These are phyloP conservation scores for Epichloe bromicola DNA, from an alignment of 2,329 filamentous ascomycete species.

Conservation along the genomic window DNA sequence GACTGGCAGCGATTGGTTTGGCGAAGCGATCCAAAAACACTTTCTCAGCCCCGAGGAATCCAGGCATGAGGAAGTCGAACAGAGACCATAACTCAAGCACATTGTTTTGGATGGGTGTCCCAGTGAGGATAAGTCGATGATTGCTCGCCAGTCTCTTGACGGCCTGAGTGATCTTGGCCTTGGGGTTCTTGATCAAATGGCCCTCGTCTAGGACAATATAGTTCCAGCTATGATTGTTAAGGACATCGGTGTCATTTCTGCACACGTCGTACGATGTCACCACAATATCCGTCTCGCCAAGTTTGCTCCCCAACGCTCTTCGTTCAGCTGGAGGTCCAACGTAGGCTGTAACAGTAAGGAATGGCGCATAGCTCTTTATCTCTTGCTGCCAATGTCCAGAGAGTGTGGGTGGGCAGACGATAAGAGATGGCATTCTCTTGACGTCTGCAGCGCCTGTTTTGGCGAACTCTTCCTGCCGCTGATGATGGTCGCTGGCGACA, in stretches of 20 bases:
- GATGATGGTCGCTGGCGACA: constrained; percentile 91
- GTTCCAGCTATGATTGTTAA: constrained; percentile 82
- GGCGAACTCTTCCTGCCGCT: constrained; percentile 79
- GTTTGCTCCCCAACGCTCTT: constrained; percentile 51
- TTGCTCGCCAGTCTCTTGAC: constrained; percentile 86
- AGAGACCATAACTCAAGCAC: constrained; percentile 94
- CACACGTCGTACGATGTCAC: constrained; percentile 98
- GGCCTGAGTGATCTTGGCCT: constrained; percentile 86
- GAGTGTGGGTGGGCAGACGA: constrained; percentile 89
- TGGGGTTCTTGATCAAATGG: constrained; percentile 96
- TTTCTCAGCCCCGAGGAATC: constrained; percentile 86
- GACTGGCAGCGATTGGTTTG: constrained; percentile 86
- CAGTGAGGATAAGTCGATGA: constrained; percentile 88
- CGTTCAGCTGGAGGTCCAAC: constrained; percentile 80
- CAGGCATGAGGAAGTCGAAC: constrained; percentile 98
- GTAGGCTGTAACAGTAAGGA: constrained; percentile 79
- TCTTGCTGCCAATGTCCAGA: constrained; percentile 99
- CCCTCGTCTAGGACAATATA: constrained; percentile 96
- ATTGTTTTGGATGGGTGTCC: constrained; percentile 96
- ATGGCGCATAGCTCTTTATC: constrained; percentile 88
- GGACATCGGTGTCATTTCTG: constrained; percentile 80
- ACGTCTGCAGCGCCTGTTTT: constrained; percentile 69
- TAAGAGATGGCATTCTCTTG: constrained; percentile 73
- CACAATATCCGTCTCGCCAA: constrained; percentile 77
- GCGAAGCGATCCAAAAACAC: constrained; percentile 94